Base-by-base conservation (phyloP, 768 basidiomycete genomes). In the Mycena polygramma region DNA sequence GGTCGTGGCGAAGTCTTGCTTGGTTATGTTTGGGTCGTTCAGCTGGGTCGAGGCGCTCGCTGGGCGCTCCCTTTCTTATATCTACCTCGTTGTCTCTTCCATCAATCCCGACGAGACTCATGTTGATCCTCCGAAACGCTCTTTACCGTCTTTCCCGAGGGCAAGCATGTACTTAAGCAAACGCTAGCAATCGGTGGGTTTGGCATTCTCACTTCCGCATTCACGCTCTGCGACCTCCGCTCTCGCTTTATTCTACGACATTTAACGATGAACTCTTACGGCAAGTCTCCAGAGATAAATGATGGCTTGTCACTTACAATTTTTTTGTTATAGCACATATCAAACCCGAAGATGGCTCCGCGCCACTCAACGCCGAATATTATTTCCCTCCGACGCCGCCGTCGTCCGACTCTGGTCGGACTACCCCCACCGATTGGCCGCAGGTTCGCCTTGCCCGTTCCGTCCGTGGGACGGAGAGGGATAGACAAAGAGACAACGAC, bases 21-120 rank as follows among this genome's bases (percentile, higher is more conserved):
- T 76, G 72, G 30, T 76, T 77, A 76, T 77, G 77, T 77, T 66
- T 58, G 60, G 43, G 59, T 77, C 80, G 80, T 74, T 79, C 78
- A 75, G 59, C 24, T 24, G 30, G 30, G 30, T 19, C 55, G 48
- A 63, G 43, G 60, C 48, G 57, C 52, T 51, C 67, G 37, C 45
- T 36, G 14, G 62, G 65, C 68, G 65, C 68, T 75, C 75, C 77
- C 76, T 77, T 76, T 76, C 60, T 74, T 54, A 49, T 15, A 52
- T 59, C 67, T 66, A 70, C 74, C 74, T 77, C 75, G 67, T 74
- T 77, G 61, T 60, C 57, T 74, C 71, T 70, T 59, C 37, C n/a
- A 68, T 43, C 69, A 70, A 70, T 70, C 71, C 69, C 57, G 67
- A 64, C 64, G 36, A 58, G 66, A 75, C 78, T 76, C 77, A 67